Base-by-base conservation (phyloP, 78 protist genomes). In the Dictyostelium purpureum region DNA sequence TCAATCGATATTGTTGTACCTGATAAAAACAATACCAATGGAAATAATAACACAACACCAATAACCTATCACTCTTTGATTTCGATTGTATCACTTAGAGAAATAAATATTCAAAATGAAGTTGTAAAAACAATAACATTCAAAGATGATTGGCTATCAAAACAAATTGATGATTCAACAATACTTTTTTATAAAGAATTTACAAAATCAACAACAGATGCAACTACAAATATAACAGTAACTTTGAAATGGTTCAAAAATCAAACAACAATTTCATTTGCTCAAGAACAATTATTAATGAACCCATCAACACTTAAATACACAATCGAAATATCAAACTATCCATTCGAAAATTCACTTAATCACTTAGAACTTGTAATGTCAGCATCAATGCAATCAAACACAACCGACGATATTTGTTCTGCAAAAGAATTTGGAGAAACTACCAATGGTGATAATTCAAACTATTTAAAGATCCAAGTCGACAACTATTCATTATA, bases 341-440 rank as follows among this genome's bases (percentile, higher is more conserved):
- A 82, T 31, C n/a, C 10, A 3, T 82, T 82, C 49, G 11, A 40
- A 24, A 28, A 18, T 3, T 2, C 18, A 19, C 14, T 82, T 9
- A 69, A 73, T 24, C 33, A n/a, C 9, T 43, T 82, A 4, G 80
- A 82, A 71, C 33, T 82, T 1, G 45, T 82, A 42, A 82, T 82
- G 74, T 70, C 79, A 10, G 61, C 90, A 4, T 26, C 66, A 4
- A 56, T 67, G 5, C 40, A 31, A 18, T 69, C 77, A 31, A 31
- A 33, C 7, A 28, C 18, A 28, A 69, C n/a, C n/a, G 43, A 63
- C 16, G 21, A 69, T 24, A 42, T 42, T 19, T 69, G 76, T 42
- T 69, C 76, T 18, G n/a, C 4, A 2, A 28, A 69, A 42, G 70
- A 66, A 54, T 37, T 57, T 49, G 66, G 77, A 33, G 59, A 71